Conservation (phyloP, 768 basidiomycete species). For the Suillus alpinus region DNA sequence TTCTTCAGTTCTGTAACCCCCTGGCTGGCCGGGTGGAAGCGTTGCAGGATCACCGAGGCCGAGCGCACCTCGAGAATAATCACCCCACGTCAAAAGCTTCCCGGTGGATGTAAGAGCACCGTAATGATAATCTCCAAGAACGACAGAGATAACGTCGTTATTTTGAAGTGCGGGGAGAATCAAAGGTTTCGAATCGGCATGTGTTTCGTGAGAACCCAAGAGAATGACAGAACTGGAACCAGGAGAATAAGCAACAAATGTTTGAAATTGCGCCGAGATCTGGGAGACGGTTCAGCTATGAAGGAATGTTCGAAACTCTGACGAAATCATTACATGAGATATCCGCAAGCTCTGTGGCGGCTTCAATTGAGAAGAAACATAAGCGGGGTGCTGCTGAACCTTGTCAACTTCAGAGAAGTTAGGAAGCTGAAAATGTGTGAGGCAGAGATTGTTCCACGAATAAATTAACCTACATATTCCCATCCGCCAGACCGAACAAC, state of each 20-base stretch:
- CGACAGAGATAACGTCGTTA: constrained; percentile 77
- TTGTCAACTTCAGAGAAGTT: constrained; percentile 63
- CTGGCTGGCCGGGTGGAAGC: constrained; percentile 53
- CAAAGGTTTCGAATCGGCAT: constrained; percentile 44
- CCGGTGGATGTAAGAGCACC: constrained; percentile 81
- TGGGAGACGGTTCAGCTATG: constrained; percentile 30
- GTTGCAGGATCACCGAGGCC: constrained; percentile 76
- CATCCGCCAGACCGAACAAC: constrained; percentile 43
- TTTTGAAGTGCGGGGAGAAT: constrained; percentile 76
- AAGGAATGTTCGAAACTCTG: not conserved
- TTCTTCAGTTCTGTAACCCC: constrained; percentile 49
- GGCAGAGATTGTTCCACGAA: not conserved
- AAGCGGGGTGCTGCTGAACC: constrained; percentile 45
- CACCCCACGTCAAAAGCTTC: constrained; percentile 78
- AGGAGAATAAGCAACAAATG: constrained; percentile 81
- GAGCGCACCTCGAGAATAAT: constrained; percentile 73
- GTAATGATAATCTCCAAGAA: constrained; percentile 90
- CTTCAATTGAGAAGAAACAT: constrained; percentile 35
- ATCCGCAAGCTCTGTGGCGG: constrained; percentile 54
- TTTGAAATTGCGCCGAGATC: constrained; percentile 82
- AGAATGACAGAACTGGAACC: constrained; percentile 70
- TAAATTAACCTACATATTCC: constrained; percentile 63
- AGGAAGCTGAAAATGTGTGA: constrained; percentile 50
- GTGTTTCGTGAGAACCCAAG: constrained; percentile 56
- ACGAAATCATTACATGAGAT: constrained; percentile 62